Conservation (phyloP, 805 yeast species). For the Brettanomyces bruxellensis region DNA sequence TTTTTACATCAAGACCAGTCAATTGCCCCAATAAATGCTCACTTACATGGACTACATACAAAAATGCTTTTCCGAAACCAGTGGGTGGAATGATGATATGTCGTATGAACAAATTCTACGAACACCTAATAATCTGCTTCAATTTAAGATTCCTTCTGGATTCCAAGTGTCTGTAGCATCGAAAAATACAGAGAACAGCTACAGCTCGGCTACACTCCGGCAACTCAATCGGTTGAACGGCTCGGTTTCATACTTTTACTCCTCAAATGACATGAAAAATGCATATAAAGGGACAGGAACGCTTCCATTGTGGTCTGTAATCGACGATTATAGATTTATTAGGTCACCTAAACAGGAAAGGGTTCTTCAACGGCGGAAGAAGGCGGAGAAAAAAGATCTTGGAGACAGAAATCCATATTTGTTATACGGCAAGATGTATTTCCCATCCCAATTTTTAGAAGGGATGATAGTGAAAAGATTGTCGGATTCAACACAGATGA, state of each 20-base stretch:
- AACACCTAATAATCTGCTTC: constrained; percentile 61
- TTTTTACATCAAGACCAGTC: too few species aligned
- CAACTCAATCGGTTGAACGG: constrained; percentile 64
- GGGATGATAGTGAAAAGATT: constrained; percentile 73
- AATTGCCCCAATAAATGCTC: constrained; percentile 37
- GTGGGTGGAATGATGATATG: constrained; percentile 75
- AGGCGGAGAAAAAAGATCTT: background rate
- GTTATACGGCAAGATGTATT: constrained; percentile 77
- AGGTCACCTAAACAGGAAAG: constrained; percentile 5
- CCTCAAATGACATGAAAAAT: constrained; percentile 44
- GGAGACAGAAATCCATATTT: constrained; percentile 30
- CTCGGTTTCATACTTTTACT: constrained; percentile 71
- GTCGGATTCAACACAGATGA: constrained; percentile 49
- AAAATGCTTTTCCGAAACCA: constrained; percentile 55
- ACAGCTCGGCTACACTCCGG: constrained; percentile 63
- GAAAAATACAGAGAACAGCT: constrained; percentile 58
- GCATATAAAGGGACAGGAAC: constrained; percentile 42
- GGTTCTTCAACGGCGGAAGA: background rate
- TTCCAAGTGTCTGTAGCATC: constrained; percentile 58
- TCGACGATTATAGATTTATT: constrained; percentile 57
- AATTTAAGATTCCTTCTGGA: constrained; percentile 66
- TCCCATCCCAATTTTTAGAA: constrained; percentile 81
- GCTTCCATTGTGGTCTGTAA: constrained; percentile 54
- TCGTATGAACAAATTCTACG: constrained; percentile 67
- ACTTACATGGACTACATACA: constrained; percentile 83